Base-by-base conservation (phyloP, 495 filamentous ascomycete species). In the Aspergillus egyptiacus region DNA sequence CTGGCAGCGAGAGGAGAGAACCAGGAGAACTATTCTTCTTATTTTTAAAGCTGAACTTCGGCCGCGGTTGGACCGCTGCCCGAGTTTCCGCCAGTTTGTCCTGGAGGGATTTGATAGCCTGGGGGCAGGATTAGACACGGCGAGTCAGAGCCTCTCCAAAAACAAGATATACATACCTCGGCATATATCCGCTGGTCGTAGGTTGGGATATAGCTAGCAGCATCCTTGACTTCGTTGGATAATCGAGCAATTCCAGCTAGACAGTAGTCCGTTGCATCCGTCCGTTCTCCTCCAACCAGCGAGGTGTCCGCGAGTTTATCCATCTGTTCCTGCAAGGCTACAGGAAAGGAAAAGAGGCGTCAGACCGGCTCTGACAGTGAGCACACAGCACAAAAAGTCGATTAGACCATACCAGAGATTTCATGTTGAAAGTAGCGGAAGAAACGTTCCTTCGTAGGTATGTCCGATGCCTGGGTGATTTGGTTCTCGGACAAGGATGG, bases 101-200 rank as follows among this genome's bases (percentile, higher is more conserved):
- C 22, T 77, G 76, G 14, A 91, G 70, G 0, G 73, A 74, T 70
- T 85, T 85, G 59, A 89, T 79, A 46, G 83, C 76, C 80, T 89
- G 23, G 18, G 19, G 32, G 7, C 51, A 53, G 22, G 17, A 30
- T 46, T 22, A 46, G 43, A 35, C 20, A 36, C 14, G 3, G 6
- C 5, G 19, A 19, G n/a, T 11, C 2, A 14, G n/a, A n/a, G n/a
- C n/a, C n/a, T n/a, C n/a, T n/a, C n/a, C 27, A 22, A 6, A 37
- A 38, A 7, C 33, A 49, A 33, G 33, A 3, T 22, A 6, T 41
- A 25, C 18, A 32, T 70, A 86, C 85, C 56, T 86, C 82, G 25
- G 78, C 72, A 59, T 87, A 90, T 15, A 81, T 80, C 50, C 85
- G 73, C 60, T 89, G 86, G 48, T 91, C 87, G 56, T 89, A 87